A percentile compares a stretch with the other conserved stretches of the same genome.
phyloP scores from a whole-genome alignment of 305 asterid species.

The Striga hermonthica region DNA sequence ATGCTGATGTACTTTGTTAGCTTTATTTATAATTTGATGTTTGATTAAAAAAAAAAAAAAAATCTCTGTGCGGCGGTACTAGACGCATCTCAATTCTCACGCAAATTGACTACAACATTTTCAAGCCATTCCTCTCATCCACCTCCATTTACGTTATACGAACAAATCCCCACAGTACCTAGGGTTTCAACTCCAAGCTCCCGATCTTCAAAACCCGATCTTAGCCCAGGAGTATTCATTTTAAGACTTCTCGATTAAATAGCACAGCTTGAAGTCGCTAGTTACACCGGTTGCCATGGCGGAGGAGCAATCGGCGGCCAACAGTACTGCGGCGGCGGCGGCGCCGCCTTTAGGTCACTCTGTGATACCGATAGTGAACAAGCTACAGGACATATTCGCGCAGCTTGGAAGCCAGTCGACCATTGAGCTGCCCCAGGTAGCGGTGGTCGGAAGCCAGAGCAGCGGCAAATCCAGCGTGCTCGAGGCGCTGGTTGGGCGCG shows the following conservation, averaged over 20 bases:
- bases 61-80: too few species aligned
- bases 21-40: too few species aligned
- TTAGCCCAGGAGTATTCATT: constrained; percentile 13
- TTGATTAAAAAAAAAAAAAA: too few species aligned
- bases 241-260: constrained; percentile 3
- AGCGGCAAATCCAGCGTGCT: constrained; percentile 97
- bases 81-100: too few species aligned
- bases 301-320: constrained; percentile 50
- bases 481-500: constrained; percentile 99
- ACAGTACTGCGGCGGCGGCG: constrained; percentile 33
- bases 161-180: constrained; percentile 10
- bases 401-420: constrained; percentile 88
- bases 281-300: constrained; percentile 46
- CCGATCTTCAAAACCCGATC: constrained; percentile 35
- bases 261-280: constrained; percentile 1
- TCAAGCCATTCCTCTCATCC: too few species aligned
- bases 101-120: too few species aligned
- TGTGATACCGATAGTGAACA: constrained; percentile 86
- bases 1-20: too few species aligned
- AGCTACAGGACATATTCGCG: constrained; percentile 88
- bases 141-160: neutral
- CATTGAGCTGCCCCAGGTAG: constrained; percentile 95
- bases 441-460: constrained; percentile 97
- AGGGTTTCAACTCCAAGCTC: constrained; percentile 36
- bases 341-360: constrained; percentile 68